Evolutionary conservation across 2,329 filamentous ascomycete species (phyloP), one percentile per base, ranked within the genome.

Genomic region (Fusarium newnesense): DNA sequence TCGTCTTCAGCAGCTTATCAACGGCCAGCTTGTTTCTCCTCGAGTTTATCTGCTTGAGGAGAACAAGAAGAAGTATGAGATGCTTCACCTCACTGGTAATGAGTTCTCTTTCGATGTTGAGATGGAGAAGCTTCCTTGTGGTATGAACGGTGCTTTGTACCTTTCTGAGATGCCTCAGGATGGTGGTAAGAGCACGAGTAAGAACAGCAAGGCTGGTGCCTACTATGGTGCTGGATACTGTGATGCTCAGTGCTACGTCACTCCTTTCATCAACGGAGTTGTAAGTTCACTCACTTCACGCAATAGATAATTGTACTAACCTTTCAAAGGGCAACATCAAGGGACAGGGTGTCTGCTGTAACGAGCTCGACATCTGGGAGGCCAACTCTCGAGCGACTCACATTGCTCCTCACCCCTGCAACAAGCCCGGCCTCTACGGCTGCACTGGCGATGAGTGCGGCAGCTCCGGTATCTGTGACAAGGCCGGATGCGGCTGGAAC

Each of bases 21-120:
- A 64, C n/a, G 62, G 60, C 34, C 49, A 49, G 9, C 50, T 75
- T 28, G 72, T 79, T 24, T 76, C 75, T 49, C 82, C 89, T 11
- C 85, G 90, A 52, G 81, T 91, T 32, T 92, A 92, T 78, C 83
- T 92, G 21, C 84, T 92, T 76, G 84, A 85, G 66, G 81, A 75
- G 73, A 83, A 85, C 66, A 86, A 89, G 67, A 82, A 84, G 67
- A 85, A 85, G 52, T 93, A 93, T 78, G 82, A 91, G 80, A 84
- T 88, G 77, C 85, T 92, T 78, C 84, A 90, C 69, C 83, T 92
- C 56, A 85, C 87, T 32, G 89, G 88, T 76, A 81, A 87, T 71
- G 91, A 93, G 79, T 87, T 93, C 77, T 87, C 87, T 19, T 92
- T 93, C 63, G 90, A 92, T 52, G 90, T 92, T 9, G 91, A 93